A percentile compares a stretch with the other conserved stretches of the same genome.
Conservation (phyloP, 352 stramenopile genomes). For the Phytophthora foliorum region DNA sequence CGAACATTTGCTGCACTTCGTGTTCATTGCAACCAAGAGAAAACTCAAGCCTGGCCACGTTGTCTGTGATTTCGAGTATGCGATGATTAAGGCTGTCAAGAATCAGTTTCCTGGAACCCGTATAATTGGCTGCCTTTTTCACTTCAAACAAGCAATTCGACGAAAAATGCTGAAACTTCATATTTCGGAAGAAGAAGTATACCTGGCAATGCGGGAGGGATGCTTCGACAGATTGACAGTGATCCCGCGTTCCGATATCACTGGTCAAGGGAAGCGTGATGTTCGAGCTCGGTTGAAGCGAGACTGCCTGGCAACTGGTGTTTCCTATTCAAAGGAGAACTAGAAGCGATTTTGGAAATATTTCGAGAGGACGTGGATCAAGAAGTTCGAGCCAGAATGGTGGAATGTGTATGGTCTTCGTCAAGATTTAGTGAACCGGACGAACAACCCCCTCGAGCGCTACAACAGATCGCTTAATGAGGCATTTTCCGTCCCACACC, state of each 20-base stretch:
- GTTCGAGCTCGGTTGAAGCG: conserved; percentile 2
- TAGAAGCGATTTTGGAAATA: conserved; percentile 16
- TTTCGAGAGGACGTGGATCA: conserved; percentile 16
- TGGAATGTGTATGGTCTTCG: too few relatives aligned
- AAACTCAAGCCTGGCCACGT: background rate
- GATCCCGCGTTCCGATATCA: background rate
- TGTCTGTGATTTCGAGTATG: conserved; percentile 15
- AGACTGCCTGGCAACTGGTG: background rate
- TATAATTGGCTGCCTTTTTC: conserved; percentile 13
- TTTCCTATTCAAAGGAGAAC: conserved; percentile 3
- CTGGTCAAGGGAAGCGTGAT: background rate
- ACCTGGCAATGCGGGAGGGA: conserved; percentile 1
- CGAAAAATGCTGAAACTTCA: conserved; percentile 18
- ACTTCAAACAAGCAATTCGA: conserved; percentile 19
- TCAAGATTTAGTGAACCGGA: background rate
- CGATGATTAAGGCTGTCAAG: conserved; percentile 7
- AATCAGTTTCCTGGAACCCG: conserved; percentile 18
- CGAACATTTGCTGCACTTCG: background rate
- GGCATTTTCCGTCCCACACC: background rate
- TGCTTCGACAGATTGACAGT: conserved; percentile 7
- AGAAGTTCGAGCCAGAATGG: conserved; percentile 2
- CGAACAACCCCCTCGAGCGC: background rate
- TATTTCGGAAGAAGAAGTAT: conserved; percentile 4
- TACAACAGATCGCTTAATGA: background rate
- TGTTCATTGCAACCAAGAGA: conserved; percentile 2